These are phyloP conservation scores for Ceratobasidium theobromae DNA, from an alignment of 1,284 basidiomycete genomes.

Conservation along the genomic window DNA sequence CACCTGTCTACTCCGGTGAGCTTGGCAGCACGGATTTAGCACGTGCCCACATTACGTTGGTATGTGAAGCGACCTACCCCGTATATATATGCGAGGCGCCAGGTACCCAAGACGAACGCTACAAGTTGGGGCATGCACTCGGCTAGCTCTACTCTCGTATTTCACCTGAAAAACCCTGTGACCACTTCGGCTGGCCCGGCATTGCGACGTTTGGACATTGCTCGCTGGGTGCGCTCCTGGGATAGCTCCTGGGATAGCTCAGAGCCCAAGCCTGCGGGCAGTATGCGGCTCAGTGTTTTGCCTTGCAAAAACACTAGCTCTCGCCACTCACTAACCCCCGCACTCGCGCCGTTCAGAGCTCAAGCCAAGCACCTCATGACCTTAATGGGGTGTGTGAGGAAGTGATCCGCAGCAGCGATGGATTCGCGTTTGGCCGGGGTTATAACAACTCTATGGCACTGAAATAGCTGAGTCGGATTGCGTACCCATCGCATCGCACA, in stretches of 20 bases:
- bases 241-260: no score
- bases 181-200: not conserved
- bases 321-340: not conserved
- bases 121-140: not conserved
- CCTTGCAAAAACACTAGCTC: no score
- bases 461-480: not conserved
- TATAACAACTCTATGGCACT: not conserved
- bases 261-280: no score
- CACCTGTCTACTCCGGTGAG: no score
- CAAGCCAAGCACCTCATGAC: not conserved
- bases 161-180: not conserved
- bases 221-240: not conserved
- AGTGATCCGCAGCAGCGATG: constrained; percentile 12
- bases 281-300: no score
- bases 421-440: not conserved
- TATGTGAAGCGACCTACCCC: not conserved
- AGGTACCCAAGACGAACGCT: not conserved
- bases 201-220: not conserved
- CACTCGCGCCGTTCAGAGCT: not conserved
- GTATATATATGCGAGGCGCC: not conserved
- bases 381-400: not conserved
- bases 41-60: no score
- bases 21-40: no score
- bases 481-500: not conserved
- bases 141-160: not conserved